A percentile compares a stretch with the other conserved stretches of the same genome.
Conservation (phyloP, 2,329 filamentous ascomycete species). For the Rosellinia necatrix region DNA sequence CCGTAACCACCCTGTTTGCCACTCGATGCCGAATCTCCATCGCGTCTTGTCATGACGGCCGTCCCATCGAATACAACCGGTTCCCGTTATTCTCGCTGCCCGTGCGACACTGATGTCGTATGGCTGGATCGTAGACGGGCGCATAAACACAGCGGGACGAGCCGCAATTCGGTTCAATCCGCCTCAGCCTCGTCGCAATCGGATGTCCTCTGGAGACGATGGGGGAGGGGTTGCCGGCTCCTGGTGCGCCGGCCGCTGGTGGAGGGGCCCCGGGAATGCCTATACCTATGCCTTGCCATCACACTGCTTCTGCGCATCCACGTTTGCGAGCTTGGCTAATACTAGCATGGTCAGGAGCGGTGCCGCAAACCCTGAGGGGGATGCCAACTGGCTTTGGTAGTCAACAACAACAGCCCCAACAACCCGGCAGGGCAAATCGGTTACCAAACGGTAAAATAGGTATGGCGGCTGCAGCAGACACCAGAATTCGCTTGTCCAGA, state of each 20-base stretch:
- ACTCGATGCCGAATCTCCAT: conserved; percentile 32
- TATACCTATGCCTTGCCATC: conserved; percentile 1
- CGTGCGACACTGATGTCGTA: conserved; percentile 16
- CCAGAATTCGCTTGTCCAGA: conserved; percentile 15
- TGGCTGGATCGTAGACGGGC: conserved; percentile 7
- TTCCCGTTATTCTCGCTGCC: conserved; percentile 18
- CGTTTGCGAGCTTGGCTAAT: conserved; percentile 42
- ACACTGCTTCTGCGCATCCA: conserved; percentile 18
- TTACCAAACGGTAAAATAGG: conserved; percentile 70
- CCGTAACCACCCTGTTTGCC: conserved; percentile 39
- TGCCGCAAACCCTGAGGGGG: conserved; percentile 65
- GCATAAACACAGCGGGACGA: conserved; percentile 4
- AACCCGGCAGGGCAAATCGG: conserved; percentile 58
- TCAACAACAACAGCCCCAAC: conserved; percentile 63
- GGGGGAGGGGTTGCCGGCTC: neutral
- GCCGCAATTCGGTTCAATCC: neutral
- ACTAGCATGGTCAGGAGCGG: conserved; percentile 51
- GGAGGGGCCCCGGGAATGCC: neutral
- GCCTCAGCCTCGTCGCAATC: conserved; percentile 25
- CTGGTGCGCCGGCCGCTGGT: neutral
- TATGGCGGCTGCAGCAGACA: conserved; percentile 44
- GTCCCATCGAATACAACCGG: conserved; percentile 22
- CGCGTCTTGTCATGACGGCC: conserved; percentile 26
- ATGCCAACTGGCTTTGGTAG: conserved; percentile 64
- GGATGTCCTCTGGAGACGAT: neutral